Evolutionary conservation across 768 basidiomycete species (phyloP), one percentile per base, ranked within the genome.

Genomic region (Suillus subluteus): DNA sequence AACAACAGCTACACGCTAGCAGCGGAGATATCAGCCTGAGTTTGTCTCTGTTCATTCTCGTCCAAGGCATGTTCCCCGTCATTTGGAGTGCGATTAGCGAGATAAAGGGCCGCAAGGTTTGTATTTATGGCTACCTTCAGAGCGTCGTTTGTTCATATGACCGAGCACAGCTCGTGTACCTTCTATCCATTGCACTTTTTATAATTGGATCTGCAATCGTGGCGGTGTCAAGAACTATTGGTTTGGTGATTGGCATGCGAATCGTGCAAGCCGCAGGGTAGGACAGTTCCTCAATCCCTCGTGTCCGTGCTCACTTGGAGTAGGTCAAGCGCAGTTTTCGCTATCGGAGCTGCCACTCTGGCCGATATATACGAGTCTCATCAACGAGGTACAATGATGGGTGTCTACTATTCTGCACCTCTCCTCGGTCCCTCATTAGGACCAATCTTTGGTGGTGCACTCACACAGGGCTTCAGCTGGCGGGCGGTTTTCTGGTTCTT

Each of bases 401-500:
- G 94, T 0, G 81, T 94, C 23, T 95, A 89, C 75, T 95, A 94
- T 74, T 86, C 88, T 5, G 89, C 93, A 6, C 92, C 92, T 0
- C 83, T 94, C 6, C 84, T 95, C 7, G 94, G 92, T 1, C 83
- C 85, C 2, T 83, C 84, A 1, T 62, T 91, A 0, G 92, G 90
- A 0, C 90, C 91, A 1, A 83, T 94, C 40, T 72, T 93, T 52
- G 91, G 92, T 2, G 91, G 93, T 0, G 83, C 79, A 2, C 77
- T 94, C 5, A 88, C 92, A 0, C 82, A 88, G 63, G 84, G 82
- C 0, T 87, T 89, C 75, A 83, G 81, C 63, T 98, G 95, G 95
- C 86, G 95, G 46, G 87, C 90, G 1, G 88, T 91, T 0, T 94
- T 96, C 77, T 96, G 91, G 86, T 94, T 95, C 75, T 82, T 93